phyloP scores from a whole-genome alignment of 495 filamentous ascomycete species.

The Trichoderma parareesei region DNA sequence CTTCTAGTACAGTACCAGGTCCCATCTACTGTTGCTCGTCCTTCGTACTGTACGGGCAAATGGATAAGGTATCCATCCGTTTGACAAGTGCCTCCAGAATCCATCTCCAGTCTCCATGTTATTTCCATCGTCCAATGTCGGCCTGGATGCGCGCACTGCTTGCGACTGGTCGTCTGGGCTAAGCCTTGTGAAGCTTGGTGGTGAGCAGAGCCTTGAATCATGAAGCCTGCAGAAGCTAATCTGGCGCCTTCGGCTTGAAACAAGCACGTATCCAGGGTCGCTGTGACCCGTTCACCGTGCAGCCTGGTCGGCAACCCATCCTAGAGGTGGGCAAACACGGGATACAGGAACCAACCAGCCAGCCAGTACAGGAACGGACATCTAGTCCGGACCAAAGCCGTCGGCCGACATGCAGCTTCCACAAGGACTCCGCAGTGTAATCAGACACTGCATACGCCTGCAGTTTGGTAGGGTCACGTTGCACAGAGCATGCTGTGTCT shows the following conservation, averaged over 20 bases:
- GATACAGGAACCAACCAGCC: neutral
- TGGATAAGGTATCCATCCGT: neutral
- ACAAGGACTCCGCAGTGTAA: no score
- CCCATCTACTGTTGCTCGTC: neutral
- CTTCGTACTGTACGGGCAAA: neutral
- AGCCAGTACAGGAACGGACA: neutral
- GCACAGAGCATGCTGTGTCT: no score
- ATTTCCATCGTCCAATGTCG: slow-evolving; percentile 1
- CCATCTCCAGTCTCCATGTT: neutral
- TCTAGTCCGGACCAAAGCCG: no score
- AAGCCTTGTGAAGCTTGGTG: slow-evolving; percentile 5
- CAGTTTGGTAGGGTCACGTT: no score
- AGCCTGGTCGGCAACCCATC: neutral
- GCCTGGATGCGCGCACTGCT: neutral
- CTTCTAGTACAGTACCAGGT: no score
- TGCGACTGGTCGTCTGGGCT: neutral
- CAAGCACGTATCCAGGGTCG: neutral
- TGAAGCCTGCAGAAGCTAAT: slow-evolving; percentile 4
- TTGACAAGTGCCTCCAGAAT: neutral
- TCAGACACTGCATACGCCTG: no score
- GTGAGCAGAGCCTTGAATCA: neutral
- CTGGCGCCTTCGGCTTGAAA: slow-evolving; percentile 9
- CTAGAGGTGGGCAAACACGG: neutral
- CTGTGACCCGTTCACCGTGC: neutral
- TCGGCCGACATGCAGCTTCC: no score